Evolutionary conservation across 148 eudicot species (phyloP), one percentile per base, ranked within the genome.

Genomic region (Nyssa sinensis): DNA sequence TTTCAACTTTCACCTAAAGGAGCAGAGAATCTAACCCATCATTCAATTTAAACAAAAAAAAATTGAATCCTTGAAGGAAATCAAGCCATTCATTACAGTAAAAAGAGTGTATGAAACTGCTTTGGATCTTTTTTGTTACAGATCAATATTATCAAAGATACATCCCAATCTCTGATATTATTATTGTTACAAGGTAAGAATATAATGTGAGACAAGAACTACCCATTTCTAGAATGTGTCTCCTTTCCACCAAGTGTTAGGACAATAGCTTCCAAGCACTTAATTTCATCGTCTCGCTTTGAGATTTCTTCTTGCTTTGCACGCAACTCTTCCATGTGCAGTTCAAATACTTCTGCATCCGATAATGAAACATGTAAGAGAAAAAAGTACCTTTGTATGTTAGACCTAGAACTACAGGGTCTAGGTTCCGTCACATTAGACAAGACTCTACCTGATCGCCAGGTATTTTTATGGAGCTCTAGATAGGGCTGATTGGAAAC

Each of bases 261-360:
- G 74, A 95, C 90, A 67, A 95, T 89, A 79, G 98, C 92, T 86
- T 92, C 97, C 51, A 95, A 77, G 41, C 92, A 86, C 72, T 95
- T 95, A n/a, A 95, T 95, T 76, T 95, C 96, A 19, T 77, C 78
- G 49, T 95, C 98, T 59, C 96, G 90, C 84, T 89, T 92, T 65
- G 64, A 74, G 70, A 92, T 92, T 84, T 95, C 94, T 34, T 90
- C 93, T 80, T 95, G 97, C 80, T 95, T 95, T 44, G 89, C 82
- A 8, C 93, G 88, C 78, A 95, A 71, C 84, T 95, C 97, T 79
- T 86, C 92, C 94, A 88, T 81, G 82, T 95, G 99, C 74, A 95
- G 79, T 75, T 89, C 91, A 81, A 95, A 95, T 61, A 95, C 99
- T 86, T 82, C 99, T 95, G 94, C 84, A 83, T 62, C 23, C 33